Evolutionary conservation across 2,329 filamentous ascomycete genomes (phyloP).

Genomic region (Alternaria angustiovoidea): DNA sequence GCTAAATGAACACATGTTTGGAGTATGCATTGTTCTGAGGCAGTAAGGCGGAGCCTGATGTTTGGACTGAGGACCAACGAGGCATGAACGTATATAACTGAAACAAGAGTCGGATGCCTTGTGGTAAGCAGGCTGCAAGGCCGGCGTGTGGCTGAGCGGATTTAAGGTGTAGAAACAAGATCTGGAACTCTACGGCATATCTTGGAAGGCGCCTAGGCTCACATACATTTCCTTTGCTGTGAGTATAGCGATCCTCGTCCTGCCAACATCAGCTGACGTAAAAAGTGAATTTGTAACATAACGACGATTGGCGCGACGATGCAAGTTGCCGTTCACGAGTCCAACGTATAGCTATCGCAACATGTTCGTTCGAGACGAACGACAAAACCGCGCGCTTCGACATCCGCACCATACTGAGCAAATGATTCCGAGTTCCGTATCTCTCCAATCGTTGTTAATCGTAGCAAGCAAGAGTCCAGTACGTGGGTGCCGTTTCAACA

Average conservation of each 20-base stretch:
- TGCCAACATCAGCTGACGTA: neutral
- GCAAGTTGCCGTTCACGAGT: neutral
- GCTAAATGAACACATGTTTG: neutral
- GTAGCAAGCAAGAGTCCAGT: neutral
- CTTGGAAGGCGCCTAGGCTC: neutral
- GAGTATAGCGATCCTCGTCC: neutral
- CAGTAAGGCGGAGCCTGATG: slow-evolving; percentile 1
- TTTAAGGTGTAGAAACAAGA: slow-evolving; percentile 1
- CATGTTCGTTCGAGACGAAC: slow-evolving; percentile 1
- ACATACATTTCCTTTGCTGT: neutral
- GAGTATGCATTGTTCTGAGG: slow-evolving; percentile 6
- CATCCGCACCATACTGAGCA: neutral
- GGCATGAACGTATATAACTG: slow-evolving; percentile 1
- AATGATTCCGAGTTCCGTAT: neutral
- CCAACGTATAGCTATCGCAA: slow-evolving; percentile 1
- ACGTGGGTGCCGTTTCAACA: slow-evolving; percentile 21
- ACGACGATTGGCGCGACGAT: slow-evolving; percentile 4
- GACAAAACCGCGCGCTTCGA: neutral
- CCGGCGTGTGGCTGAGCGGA: neutral
- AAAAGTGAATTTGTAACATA: neutral
- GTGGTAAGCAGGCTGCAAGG: neutral
- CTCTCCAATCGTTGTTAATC: neutral
- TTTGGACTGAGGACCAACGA: slow-evolving; percentile 1
- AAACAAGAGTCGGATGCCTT: slow-evolving; percentile 2
- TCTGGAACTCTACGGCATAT: slow-evolving; percentile 3